Base-by-base conservation (phyloP, 2,329 filamentous ascomycete species). In the Amylocarpus encephaloides region DNA sequence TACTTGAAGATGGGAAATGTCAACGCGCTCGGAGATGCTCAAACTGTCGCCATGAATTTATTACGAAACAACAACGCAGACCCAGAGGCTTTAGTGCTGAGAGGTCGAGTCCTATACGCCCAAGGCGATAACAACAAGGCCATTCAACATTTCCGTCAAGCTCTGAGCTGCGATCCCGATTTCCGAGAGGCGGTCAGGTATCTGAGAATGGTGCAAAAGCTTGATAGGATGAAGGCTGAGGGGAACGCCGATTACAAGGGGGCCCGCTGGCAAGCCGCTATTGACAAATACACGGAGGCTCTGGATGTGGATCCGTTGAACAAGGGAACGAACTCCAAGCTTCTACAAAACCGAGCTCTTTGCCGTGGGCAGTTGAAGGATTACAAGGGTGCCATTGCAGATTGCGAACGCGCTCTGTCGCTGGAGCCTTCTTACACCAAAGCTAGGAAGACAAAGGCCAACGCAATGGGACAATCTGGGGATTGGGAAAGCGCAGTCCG, bases 81-180 rank as follows among this genome's bases (percentile, higher is more conserved):
- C 64, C 91, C 93, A 1, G 93, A 98, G 71, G 93, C 92, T 1
- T 74, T 98, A 56, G 88, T 96, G 5, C 79, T 98, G 46, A 82
- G 92, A 43, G 93, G 92, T 19, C 82, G 90, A 56, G 86, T 89
- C 13, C 77, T 95, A 44, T 97, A 97, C 63, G 85, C 83, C 3
- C 88, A 93, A 66, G 93, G 93, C 29, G 93, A 98, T 60, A 95
- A 95, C 64, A 88, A 94, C 2, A 95, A 96, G 75, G 92, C 93
- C 1, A 79, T 95, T 39, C 87, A 92, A 66, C 88, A 94, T 68
- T 93, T 97, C 73, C 82, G 89, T 58, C 88, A 93, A 72, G 93
- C 92, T 16, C 73, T 95, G 49, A 86, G 78, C 67, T 89, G 91
- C 67, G 93, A 97, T 62, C 93, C 93, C 7, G 93, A 98, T 68